A percentile compares a stretch with the other conserved stretches of the same genome.
Evolutionary conservation across 306 rosid species (phyloP).

Genomic region (Ormosia emarginata): DNA sequence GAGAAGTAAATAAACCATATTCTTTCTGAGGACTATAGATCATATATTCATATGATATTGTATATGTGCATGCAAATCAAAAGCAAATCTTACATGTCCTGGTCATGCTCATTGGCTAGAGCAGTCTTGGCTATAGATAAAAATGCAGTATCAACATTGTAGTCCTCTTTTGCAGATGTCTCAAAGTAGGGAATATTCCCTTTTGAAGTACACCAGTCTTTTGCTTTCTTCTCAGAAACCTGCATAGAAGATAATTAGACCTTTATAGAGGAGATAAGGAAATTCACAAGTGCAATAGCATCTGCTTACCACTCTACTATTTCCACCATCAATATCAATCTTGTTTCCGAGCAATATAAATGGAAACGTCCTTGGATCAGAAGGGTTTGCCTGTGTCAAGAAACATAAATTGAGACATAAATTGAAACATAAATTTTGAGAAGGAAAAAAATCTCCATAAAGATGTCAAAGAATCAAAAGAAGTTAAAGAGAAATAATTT

Average conservation of each 20-base stretch:
- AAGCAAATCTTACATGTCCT: constrained; percentile 72
- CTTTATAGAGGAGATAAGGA: neutral
- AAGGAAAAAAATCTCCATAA: neutral
- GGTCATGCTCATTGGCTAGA: constrained; percentile 70
- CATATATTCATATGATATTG: neutral
- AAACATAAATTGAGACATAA: constrained; percentile 1
- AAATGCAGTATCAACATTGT: constrained; percentile 85
- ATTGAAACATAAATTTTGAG: neutral
- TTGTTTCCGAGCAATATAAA: constrained; percentile 91
- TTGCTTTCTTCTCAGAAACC: constrained; percentile 97
- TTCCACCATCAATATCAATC: constrained; percentile 94
- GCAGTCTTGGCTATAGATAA: constrained; percentile 83
- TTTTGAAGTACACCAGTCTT: constrained; percentile 86
- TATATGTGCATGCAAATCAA: neutral
- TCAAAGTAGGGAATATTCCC: constrained; percentile 84
- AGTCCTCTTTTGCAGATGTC: constrained; percentile 94
- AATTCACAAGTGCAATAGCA: neutral
- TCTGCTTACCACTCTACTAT: constrained; percentile 86
- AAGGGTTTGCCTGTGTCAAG: constrained; percentile 65
- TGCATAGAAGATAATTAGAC: constrained; percentile 39
- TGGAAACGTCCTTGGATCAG: constrained; percentile 71
- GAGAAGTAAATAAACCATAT: neutral
- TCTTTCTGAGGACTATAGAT: neutral
- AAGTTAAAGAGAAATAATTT: neutral
- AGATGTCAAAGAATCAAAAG: neutral